phyloP scores from a whole-genome alignment of 2,329 filamentous ascomycete species.

The Aureobasidium sp. region DNA sequence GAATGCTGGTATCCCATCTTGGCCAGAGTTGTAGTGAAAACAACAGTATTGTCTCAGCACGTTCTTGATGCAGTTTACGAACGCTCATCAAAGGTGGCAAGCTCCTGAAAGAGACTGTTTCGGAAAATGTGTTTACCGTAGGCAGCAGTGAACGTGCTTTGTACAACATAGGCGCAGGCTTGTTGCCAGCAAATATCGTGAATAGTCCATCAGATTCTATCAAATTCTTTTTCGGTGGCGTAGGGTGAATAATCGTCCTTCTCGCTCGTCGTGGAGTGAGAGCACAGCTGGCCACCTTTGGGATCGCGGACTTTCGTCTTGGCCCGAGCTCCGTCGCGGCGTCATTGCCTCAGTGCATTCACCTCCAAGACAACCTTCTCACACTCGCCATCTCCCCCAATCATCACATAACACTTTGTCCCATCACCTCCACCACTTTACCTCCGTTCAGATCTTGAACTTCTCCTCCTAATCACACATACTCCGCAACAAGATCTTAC shows the following conservation, averaged over 20 bases:
- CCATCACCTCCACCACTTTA: not conserved
- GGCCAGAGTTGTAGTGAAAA: not conserved
- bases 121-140: not conserved
- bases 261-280: not conserved
- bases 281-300: not conserved
- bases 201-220: not conserved
- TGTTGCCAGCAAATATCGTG: not conserved
- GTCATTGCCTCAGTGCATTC: slow-evolving; percentile 1
- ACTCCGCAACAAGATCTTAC: not conserved
- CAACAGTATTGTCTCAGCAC: not conserved
- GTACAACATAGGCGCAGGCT: not conserved
- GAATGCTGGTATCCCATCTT: not conserved
- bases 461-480: not conserved
- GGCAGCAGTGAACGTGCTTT: not conserved
- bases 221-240: not conserved
- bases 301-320: not conserved
- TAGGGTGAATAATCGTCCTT: not conserved
- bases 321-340: not conserved
- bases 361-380: not conserved
- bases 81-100: not conserved
- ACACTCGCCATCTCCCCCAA: slow-evolving; percentile 2
- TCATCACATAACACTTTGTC: slow-evolving; percentile 2
- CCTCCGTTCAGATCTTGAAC: not conserved
- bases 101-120: not conserved
- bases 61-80: not conserved